phyloP scores from a whole-genome alignment of 805 yeast genomes.

The Schwanniomyces vanrijiae region DNA sequence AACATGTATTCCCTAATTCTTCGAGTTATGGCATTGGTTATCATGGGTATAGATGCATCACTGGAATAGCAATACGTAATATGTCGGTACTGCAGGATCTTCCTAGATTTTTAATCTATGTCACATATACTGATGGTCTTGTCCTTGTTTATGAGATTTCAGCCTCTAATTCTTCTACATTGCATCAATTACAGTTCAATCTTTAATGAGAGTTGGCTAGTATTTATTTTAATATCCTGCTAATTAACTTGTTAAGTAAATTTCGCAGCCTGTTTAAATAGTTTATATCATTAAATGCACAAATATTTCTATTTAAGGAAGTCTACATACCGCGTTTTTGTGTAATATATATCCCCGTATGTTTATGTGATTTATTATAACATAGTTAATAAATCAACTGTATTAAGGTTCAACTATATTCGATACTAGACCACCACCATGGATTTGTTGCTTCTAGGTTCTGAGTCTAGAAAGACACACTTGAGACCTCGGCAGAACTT shows the following conservation, averaged over 20 bases:
- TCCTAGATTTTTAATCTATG: slow-evolving; percentile 30
- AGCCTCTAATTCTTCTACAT: slow-evolving; percentile 1
- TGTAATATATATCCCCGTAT: slow-evolving; percentile 6
- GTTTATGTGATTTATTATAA: slow-evolving; percentile 4
- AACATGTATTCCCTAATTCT: slow-evolving; percentile 40
- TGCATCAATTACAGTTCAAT: background rate
- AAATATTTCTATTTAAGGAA: slow-evolving; percentile 10
- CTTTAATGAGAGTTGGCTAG: background rate
- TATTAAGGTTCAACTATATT: background rate
- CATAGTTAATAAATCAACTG: background rate
- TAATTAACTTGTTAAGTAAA: background rate
- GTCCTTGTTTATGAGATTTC: slow-evolving; percentile 20
- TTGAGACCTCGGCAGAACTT: slow-evolving; percentile 47
- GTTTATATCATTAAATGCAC: background rate
- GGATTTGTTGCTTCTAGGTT: slow-evolving; percentile 52
- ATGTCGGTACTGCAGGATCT: slow-evolving; percentile 15
- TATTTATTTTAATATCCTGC: slow-evolving; percentile 2
- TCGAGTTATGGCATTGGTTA: slow-evolving; percentile 23
- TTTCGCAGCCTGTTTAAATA: background rate
- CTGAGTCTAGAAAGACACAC: slow-evolving; percentile 67
- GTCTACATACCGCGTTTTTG: slow-evolving; percentile 13
- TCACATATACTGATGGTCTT: slow-evolving; percentile 36
- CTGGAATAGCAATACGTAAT: slow-evolving; percentile 30
- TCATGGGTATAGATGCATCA: slow-evolving; percentile 29
- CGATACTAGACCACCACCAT: slow-evolving; percentile 14